Base-by-base conservation (phyloP, 768 basidiomycete genomes). In the Mycena metata region DNA sequence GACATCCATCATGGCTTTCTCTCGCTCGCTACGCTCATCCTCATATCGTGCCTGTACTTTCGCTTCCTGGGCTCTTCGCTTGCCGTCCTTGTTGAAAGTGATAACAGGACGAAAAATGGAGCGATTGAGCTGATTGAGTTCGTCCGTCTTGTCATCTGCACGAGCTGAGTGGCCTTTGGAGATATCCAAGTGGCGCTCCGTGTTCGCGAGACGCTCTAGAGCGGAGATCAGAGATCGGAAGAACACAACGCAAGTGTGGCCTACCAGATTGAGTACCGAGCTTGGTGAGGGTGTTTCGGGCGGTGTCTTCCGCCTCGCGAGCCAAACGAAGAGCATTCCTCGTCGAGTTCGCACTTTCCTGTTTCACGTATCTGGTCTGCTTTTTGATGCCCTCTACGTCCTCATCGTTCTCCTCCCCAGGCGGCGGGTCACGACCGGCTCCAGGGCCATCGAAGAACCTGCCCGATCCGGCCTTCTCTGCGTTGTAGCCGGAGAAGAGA, bases 261-360 rank as follows among this genome's bases (percentile, higher is more conserved):
- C 30, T 68, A 97, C 97, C 97, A 24, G 96, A 98, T 81, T 99
- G 97, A 73, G 94, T 91, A 12, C 94, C 96, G 10, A 99, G 86
- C 75, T 89, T 93, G 64, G 78, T 82, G 21, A 99, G 76, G 6
- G 97, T 99, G 66, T 90, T 91, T 50, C 93, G 83, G 39, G 94
- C 97, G 13, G 96, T 97, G 79, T 99, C 97, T 79, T 98, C 97
- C 0, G 97, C 96, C 79, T 99, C 96, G n/a, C 91, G 86, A 43
- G 96, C 97, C 77, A 98, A 86, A 47, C 96, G 87, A 58, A 99
- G 85, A 15, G 97, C 97, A 80, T 99, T 98, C 73, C 96, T 84
- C 1, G 96, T 93, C 17, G 93, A 92, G 61, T 89, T 90, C 52
- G 96, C 91, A 76, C 90, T 92, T 74, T 98, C 96, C 80, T 98